Evolutionary conservation across 495 filamentous ascomycete genomes (phyloP), one percentile per base, ranked within the genome.

Genomic region (Thozetella sp.): DNA sequence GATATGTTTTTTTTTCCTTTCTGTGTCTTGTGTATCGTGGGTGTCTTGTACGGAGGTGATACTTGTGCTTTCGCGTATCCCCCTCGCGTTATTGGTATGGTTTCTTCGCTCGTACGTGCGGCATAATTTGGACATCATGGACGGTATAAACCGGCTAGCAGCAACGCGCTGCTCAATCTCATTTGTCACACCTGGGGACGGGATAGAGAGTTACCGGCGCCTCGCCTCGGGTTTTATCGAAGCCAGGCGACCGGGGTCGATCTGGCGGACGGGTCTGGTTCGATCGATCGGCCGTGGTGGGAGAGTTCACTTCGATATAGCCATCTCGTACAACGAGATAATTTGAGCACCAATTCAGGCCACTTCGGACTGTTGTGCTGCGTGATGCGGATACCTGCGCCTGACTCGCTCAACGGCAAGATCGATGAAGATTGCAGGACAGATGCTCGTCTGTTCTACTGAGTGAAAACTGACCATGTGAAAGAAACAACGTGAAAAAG

Each of bases 131-230:
- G 43, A 20, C 43, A 48, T 48, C 4, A n/a, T 20, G 43, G 43
- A n/a, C n/a, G n/a, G 43, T 48, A 11, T 48, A 11, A 48, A 48
- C n/a, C n/a, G 43, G 43, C 43, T 19, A 48, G 43, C 43, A 48
- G 43, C 43, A 48, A 15, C 43, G n/a, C 43, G 43, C 43, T 48
- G 43, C 43, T 48, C 43, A n/a, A 48, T 48, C 43, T 48, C 43
- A 48, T 48, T 48, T 48, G 43, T 48, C n/a, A 13, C n/a, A 37
- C 17, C 30, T 3, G 43, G 10, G 3, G 10, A 48, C 3, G 43
- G 43, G 43, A 48, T 48, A 48, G 43, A 48, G 3, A 4, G n/a
- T 13, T n/a, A 48, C n/a, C n/a, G n/a, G n/a, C n/a, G n/a, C n/a
- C n/a, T n/a, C n/a, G n/a, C n/a, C n/a, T n/a, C n/a, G 43, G 43